phyloP scores from a whole-genome alignment of 1,284 basidiomycete genomes.

The Ganoderma boninense region DNA sequence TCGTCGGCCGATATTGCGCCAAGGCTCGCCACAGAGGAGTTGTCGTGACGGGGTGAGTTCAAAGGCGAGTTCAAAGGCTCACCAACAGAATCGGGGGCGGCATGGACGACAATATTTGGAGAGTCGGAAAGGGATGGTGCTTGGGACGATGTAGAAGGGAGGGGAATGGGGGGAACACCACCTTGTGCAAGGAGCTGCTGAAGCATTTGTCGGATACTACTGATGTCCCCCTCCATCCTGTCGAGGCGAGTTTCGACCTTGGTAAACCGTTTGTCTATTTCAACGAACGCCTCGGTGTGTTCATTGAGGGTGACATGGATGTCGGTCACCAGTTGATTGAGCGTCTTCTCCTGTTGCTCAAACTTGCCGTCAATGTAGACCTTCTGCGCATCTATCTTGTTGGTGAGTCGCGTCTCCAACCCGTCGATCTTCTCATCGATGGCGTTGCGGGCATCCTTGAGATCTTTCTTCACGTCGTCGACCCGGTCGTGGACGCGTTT shows the following conservation, averaged over 20 bases:
- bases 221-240: not conserved
- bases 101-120: not conserved
- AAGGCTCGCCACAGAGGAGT: not conserved
- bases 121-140: not conserved
- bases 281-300: not conserved
- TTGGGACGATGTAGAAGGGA: not conserved
- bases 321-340: not conserved
- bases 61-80: not conserved
- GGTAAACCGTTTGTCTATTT: too few species aligned
- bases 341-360: not conserved
- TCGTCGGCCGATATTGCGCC: not conserved
- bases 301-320: not conserved
- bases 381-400: not conserved
- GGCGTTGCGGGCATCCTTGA: not conserved
- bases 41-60: not conserved
- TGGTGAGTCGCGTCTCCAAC: not conserved
- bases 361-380: not conserved
- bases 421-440: conserved; percentile 5
- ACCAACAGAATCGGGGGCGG: not conserved
- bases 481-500: not conserved
- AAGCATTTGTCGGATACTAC: not conserved
- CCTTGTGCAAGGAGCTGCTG: not conserved
- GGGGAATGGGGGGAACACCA: not conserved
- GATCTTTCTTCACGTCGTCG: not conserved
- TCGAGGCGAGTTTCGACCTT: not conserved